Conservation (phyloP, 2,329 filamentous ascomycete genomes). For the Stenocarpella maydis region DNA sequence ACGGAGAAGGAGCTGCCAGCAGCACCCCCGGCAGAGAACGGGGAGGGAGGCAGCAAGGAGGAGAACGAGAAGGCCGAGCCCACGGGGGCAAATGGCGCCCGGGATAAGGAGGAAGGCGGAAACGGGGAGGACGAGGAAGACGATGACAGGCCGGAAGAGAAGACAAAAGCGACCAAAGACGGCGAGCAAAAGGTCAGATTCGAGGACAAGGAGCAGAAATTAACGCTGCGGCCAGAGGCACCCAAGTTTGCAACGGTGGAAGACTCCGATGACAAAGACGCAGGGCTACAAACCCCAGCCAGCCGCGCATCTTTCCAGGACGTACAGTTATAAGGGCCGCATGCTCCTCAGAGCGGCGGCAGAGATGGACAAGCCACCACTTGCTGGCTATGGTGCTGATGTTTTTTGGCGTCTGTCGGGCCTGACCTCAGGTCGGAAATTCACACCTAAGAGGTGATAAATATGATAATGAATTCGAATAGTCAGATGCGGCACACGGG, state of each 20-base stretch:
- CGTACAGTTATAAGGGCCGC: constrained; percentile 60
- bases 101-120: constrained; percentile 43
- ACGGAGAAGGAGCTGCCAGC: constrained; percentile 48
- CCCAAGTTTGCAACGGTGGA: constrained; percentile 40
- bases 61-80: constrained; percentile 38
- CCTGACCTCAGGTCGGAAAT: background rate
- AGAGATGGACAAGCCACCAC: background rate
- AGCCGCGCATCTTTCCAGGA: constrained; percentile 71
- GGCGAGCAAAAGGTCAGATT: constrained; percentile 65
- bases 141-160: constrained; percentile 48
- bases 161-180: constrained; percentile 44
- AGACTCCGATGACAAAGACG: constrained; percentile 48
- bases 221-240: constrained; percentile 56
- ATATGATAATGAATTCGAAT: constrained; percentile 31
- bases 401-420: constrained; percentile 10
- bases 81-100: constrained; percentile 35
- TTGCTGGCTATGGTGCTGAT: constrained; percentile 22
- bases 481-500: background rate
- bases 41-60: constrained; percentile 38
- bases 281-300: constrained; percentile 54
- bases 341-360: background rate
- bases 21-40: constrained; percentile 35
- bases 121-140: constrained; percentile 41
- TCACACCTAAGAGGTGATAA: background rate
- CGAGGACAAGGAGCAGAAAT: constrained; percentile 64